Evolutionary conservation across 495 filamentous ascomycete genomes (phyloP), one percentile per base, ranked within the genome.

Genomic region (Chaetomium tenue): DNA sequence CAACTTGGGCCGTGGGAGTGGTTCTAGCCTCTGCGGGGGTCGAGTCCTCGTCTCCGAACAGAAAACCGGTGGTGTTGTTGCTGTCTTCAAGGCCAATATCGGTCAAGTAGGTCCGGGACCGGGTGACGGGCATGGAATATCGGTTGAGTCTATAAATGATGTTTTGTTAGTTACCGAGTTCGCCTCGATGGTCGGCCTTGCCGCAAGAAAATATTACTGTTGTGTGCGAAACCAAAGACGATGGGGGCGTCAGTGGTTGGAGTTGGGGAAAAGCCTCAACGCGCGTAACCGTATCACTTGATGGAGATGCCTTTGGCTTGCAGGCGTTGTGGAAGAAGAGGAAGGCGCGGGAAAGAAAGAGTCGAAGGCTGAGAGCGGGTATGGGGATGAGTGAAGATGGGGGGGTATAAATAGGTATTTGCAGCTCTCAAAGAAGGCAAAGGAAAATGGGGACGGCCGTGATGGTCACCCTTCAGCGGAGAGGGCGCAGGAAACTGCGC

Each of bases 121-220:
- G 86, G 55, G 87, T 89, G 30, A 90, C 87, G 9, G 92, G 92
- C 89, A 97, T 92, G 11, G 92, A 96, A 74, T 93, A 92, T 50
- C 92, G 88, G 72, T 96, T 92, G 58, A 87, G 81, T 60, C 90
- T 93, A 60, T 42, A 60, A 52, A 4, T 39, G 69, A 7, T 18
- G 37, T 11, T 61, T 39, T 16, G 60, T 58, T n/a, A 63, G 64
- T 42, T 15, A 66, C 37, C 60, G 74, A 58, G 68, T 63, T 64
- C 15, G 58, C 22, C 11, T 63, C 60, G 59, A 56, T 42, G 50
- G 53, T 52, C 47, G 20, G 25, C 5, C 11, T 33, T 18, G 42
- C 22, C 3, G 44, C 47, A 9, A 62, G 25, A 25, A 58, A 28
- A 30, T 52, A 60, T 44, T 58, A 58, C 62, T 52, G 47, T 4